phyloP scores from a whole-genome alignment of 805 yeast genomes.

The Starmerella apis region DNA sequence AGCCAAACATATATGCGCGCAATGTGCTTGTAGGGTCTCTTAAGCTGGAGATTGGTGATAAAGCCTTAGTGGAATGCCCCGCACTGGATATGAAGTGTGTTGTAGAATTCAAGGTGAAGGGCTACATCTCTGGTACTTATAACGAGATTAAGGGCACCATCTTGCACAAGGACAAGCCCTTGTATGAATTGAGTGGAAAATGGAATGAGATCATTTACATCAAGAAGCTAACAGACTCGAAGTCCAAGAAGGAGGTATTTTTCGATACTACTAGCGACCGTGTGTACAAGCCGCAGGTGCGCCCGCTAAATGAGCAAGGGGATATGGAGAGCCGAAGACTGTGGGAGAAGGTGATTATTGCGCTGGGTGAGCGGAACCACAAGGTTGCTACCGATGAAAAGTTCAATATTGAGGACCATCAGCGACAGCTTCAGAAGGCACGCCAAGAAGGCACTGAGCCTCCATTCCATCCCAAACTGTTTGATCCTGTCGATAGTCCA shows the following conservation, averaged over 20 bases:
- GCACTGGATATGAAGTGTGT: constrained; percentile 53
- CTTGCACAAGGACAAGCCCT: constrained; percentile 44
- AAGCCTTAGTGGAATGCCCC: constrained; percentile 62
- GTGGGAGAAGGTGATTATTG: constrained; percentile 76
- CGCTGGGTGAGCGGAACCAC: constrained; percentile 72
- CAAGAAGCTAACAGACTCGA: constrained; percentile 39
- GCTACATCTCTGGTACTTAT: constrained; percentile 84
- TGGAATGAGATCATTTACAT: constrained; percentile 84
- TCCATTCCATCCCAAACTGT: constrained; percentile 62
- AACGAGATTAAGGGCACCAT: constrained; percentile 76
- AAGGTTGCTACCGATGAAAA: constrained; percentile 79
- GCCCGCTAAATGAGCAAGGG: constrained; percentile 72
- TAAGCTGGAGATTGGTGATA: constrained; percentile 88
- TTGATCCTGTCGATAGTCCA: constrained; percentile 40
- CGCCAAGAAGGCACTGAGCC: constrained; percentile 63
- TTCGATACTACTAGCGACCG: constrained; percentile 42
- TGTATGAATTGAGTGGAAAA: constrained; percentile 70
- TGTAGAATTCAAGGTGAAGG: constrained; percentile 90
- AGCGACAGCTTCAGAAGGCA: constrained; percentile 60
- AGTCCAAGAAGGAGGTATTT: constrained; percentile 41
- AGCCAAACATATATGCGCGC: constrained; percentile 91
- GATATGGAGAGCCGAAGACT: constrained; percentile 67
- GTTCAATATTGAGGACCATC: constrained; percentile 75
- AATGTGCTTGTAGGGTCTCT: constrained; percentile 86
- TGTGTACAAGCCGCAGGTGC: constrained; percentile 50